Conservation (phyloP, 352 stramenopile species). For the Phytophthora ramorum region DNA sequence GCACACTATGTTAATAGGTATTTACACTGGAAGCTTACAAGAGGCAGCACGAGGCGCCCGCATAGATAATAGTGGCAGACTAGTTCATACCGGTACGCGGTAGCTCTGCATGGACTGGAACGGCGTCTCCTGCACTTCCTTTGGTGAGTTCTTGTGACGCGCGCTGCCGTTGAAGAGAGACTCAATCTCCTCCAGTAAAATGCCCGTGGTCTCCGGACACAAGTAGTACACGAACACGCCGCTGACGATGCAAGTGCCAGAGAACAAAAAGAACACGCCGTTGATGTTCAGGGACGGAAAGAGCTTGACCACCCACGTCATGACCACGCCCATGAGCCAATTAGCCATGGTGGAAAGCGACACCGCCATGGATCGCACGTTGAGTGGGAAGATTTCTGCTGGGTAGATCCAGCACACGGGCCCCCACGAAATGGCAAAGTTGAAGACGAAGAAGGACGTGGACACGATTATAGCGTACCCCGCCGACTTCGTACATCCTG, state of each 20-base stretch:
- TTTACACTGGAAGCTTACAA: slow-evolving; percentile 41
- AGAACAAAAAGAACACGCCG: slow-evolving; percentile 63
- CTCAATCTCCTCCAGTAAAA: slow-evolving; percentile 68
- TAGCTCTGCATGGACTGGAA: slow-evolving; percentile 40
- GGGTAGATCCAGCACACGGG: slow-evolving; percentile 52
- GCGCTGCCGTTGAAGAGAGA: slow-evolving; percentile 51
- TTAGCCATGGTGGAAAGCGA: slow-evolving; percentile 59
- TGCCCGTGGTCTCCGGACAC: slow-evolving; percentile 58
- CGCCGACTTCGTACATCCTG: slow-evolving; percentile 39
- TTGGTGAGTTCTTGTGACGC: slow-evolving; percentile 41
- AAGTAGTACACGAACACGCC: slow-evolving; percentile 54
- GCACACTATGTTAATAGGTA: slow-evolving; percentile 25
- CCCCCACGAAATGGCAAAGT: slow-evolving; percentile 48
- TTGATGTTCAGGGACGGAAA: slow-evolving; percentile 57
- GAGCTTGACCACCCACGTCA: slow-evolving; percentile 60
- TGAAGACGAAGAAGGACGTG: slow-evolving; percentile 53
- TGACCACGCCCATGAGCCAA: slow-evolving; percentile 56
- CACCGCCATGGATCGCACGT: slow-evolving; percentile 52
- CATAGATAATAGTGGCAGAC: slow-evolving; percentile 40
- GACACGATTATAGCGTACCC: slow-evolving; percentile 53
- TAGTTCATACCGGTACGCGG: slow-evolving; percentile 19
- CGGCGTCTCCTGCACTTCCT: slow-evolving; percentile 39
- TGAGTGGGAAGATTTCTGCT: slow-evolving; percentile 46
- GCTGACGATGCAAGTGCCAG: slow-evolving; percentile 45
- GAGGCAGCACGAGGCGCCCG: slow-evolving; percentile 3